phyloP scores from a whole-genome alignment of 805 yeast genomes.

The Isabelozyma gotoi region DNA sequence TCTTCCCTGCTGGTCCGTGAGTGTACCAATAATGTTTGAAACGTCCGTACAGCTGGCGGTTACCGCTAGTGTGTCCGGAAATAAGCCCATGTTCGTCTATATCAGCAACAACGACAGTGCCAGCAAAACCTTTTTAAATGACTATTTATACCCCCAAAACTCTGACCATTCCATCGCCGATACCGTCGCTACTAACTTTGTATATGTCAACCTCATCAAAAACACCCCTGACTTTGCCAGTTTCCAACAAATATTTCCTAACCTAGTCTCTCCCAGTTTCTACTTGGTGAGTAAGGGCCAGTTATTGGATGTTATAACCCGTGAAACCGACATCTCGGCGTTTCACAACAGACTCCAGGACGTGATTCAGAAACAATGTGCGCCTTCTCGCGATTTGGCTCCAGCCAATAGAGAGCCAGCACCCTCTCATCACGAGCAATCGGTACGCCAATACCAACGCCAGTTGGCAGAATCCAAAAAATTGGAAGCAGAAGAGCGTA shows the following conservation, averaged over 20 bases:
- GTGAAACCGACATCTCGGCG: constrained; percentile 21
- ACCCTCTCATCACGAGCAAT: constrained; percentile 4
- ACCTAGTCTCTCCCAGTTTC: constrained; percentile 53
- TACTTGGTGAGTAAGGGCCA: constrained; percentile 51
- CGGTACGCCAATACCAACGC: constrained; percentile 8
- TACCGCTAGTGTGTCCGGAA: constrained; percentile 11
- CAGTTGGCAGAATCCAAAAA: constrained; percentile 21
- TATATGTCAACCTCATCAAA: constrained; percentile 15
- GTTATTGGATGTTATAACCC: constrained; percentile 43
- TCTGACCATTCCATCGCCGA: not conserved
- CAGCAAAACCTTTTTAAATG: not conserved
- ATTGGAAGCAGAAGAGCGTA: constrained; percentile 51
- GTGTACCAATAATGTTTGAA: constrained; percentile 11
- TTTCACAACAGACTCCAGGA: constrained; percentile 20
- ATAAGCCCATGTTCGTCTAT: constrained; percentile 23
- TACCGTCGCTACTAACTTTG: constrained; percentile 6
- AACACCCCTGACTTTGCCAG: constrained; percentile 17
- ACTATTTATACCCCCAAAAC: constrained; percentile 7
- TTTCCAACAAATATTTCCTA: constrained; percentile 58
- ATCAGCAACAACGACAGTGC: too few species aligned
- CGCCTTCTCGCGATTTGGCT: constrained; percentile 3
- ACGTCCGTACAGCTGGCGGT: constrained; percentile 25
- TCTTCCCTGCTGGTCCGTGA: too few species aligned
- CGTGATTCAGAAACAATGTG: constrained; percentile 1
- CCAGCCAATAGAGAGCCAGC: constrained; percentile 4